Conservation (phyloP, 805 yeast genomes). For the Jamesozyma spencerorum region DNA sequence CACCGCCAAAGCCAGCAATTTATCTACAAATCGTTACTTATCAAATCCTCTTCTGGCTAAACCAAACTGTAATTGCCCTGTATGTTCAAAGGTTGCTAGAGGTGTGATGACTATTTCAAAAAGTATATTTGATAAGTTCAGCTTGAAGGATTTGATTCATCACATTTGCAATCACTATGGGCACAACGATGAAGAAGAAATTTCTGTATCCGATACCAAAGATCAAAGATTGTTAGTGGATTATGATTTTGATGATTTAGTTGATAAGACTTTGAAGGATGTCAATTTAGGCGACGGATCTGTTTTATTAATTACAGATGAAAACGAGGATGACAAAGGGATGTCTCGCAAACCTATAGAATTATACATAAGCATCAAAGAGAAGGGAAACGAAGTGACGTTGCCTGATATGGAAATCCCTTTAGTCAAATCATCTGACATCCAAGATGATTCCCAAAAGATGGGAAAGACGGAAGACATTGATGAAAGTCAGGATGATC, state of each 20-base stretch:
- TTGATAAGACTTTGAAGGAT: constrained; percentile 37
- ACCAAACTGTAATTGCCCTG: constrained; percentile 66
- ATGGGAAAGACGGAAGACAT: constrained; percentile 5
- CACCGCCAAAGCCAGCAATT: constrained; percentile 42
- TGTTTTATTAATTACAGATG: constrained; percentile 66
- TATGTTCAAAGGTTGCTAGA: constrained; percentile 45
- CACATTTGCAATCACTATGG: constrained; percentile 40
- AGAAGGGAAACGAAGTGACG: constrained; percentile 9
- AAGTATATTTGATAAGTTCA: constrained; percentile 12
- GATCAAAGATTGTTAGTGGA: constrained; percentile 63
- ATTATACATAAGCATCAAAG: constrained; percentile 38
- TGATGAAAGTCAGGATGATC: constrained; percentile 4
- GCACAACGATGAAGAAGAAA: constrained; percentile 34
- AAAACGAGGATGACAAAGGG: constrained; percentile 43
- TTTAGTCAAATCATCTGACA: constrained; percentile 6
- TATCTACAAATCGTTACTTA: constrained; percentile 43
- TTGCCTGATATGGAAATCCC: constrained; percentile 32
- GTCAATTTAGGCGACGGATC: constrained; percentile 54
- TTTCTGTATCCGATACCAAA: constrained; percentile 25
- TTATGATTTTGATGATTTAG: constrained; percentile 78
- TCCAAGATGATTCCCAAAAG: neutral
- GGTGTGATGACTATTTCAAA: constrained; percentile 37
- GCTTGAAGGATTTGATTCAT: constrained; percentile 46
- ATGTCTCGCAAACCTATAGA: constrained; percentile 47
- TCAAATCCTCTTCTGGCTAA: constrained; percentile 50